Base-by-base conservation (phyloP, 805 yeast species). In the Candida koratica region DNA sequence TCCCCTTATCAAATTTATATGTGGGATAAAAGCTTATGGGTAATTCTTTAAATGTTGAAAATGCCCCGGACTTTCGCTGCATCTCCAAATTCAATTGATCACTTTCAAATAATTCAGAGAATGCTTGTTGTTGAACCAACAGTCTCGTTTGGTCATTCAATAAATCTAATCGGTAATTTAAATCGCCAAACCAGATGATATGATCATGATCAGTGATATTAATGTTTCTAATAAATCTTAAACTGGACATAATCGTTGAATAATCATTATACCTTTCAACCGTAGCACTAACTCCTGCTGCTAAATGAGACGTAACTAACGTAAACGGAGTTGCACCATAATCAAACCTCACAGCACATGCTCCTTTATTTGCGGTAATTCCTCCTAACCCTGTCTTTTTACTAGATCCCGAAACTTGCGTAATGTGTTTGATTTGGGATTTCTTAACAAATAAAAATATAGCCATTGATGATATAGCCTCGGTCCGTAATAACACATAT, bases 341-440 rank as follows among this genome's bases (percentile, higher is more conserved):
- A 34, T 82, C 77, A 60, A 90, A 84, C 42, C 96, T 72, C 11
- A 93, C 86, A 0, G 95, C 96, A 42, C 89, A 94, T 4, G 94
- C 96, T 29, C 98, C 98, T 58, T 90, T 90, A 56, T 93, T 90
- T 12, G 97, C 98, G 0, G 97, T 78, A 64, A 93, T 90, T 29
- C 98, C 98, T 25, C 97, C 96, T 37, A 93, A 66, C 0, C 97
- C 98, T 0, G 97, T 90, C 59, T 90, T 90, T 51, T 89, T 90
- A 9, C 84, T 75, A n/a, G 89, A 75, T n/a, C 97, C 97, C 47
- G 88, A 89, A 4, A 93, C 96, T 51, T 83, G 81, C 10, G 85
- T 84, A 4, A 93, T 79, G 26, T 60, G 39, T 17, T 39, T 37
- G 16, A 52, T 52, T 34, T 51, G 45, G 6, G 43, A 49, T 28